These are phyloP conservation scores for Penicillium sp. DNA, from an alignment of 2,329 filamentous ascomycete species.

Conservation along the genomic window DNA sequence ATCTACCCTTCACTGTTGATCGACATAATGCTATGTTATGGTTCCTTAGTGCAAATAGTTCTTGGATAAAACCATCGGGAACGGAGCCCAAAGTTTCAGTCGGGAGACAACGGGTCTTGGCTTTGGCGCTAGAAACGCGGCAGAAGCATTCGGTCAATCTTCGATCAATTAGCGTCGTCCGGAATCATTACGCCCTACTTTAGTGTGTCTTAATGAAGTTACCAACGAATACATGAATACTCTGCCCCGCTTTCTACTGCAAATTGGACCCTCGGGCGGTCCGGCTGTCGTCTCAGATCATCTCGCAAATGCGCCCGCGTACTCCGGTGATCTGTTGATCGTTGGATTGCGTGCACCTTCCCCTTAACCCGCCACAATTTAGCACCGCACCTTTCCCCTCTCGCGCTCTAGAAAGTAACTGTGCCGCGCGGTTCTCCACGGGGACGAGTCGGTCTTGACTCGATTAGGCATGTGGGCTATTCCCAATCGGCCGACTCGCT, in stretches of 20 bases:
- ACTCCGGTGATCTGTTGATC: background rate
- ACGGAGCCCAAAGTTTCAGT: conserved; percentile 14
- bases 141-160: conserved; percentile 27
- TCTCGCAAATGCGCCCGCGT: background rate
- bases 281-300: background rate
- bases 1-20: background rate
- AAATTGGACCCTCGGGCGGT: conserved; percentile 7
- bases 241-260: conserved; percentile 9
- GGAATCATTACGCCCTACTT: conserved; percentile 6
- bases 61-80: background rate
- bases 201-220: background rate
- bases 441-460: conserved; percentile 4
- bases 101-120: conserved; percentile 26
- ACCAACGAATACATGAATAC: background rate
- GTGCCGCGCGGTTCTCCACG: conserved; percentile 6
- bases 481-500: background rate
- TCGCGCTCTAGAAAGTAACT: background rate
- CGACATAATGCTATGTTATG: background rate
- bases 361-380: background rate
- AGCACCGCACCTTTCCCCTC: background rate
- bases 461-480: conserved; percentile 5
- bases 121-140: conserved; percentile 33
- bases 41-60: background rate
- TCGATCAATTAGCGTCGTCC: conserved; percentile 22
- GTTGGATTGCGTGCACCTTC: background rate